Evolutionary conservation across 164 flowering plant genomes (phyloP), one percentile per base, ranked within the genome.

Genomic region (Brasenia schreberi): DNA sequence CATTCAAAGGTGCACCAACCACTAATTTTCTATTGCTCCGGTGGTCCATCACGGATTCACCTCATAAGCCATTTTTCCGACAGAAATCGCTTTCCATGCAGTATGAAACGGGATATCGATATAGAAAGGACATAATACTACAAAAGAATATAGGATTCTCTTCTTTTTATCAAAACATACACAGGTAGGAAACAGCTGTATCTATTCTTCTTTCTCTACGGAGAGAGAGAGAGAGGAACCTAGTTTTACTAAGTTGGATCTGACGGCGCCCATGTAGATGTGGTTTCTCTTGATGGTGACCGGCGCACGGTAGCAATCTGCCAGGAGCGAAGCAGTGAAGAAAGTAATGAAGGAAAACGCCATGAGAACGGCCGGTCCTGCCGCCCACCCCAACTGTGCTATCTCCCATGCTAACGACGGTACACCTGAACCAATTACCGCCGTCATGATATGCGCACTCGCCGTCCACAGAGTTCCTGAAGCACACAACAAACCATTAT

Each of bases 341-440:
- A 77, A 94, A 59, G 97, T 94, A 76, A 94, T 87, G 72, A 77
- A 17, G 5, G 98, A 86, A 78, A 94, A 94, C 4, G 79, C 82
- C 61, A 83, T 39, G 62, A 94, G 95, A 70, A 82, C 84, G 0
- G 78, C 74, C 2, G 94, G 82, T 0, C 98, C 98, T 1, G 85
- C 89, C 0, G 82, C 75, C 98, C 98, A 94, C 5, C 98, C 98
- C 71, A 94, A 66, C 83, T 94, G 98, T 1, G 98, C 92, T 27
- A 84, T 82, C 0, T 91, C 89, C 98, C 98, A 94, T 23, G 98
- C 92, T 49, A 94, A 70, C 0, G 96, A 87, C 33, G 90, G 77
- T 67, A 94, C 98, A 7, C 98, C 98, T 1, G 98, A 94, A 42
- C 98, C 98, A 42, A 94, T 94, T 61, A 94, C 98, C 0, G 98